Base-by-base conservation (phyloP, 202 grass and related monocot genomes). In the Setaria viridis region DNA sequence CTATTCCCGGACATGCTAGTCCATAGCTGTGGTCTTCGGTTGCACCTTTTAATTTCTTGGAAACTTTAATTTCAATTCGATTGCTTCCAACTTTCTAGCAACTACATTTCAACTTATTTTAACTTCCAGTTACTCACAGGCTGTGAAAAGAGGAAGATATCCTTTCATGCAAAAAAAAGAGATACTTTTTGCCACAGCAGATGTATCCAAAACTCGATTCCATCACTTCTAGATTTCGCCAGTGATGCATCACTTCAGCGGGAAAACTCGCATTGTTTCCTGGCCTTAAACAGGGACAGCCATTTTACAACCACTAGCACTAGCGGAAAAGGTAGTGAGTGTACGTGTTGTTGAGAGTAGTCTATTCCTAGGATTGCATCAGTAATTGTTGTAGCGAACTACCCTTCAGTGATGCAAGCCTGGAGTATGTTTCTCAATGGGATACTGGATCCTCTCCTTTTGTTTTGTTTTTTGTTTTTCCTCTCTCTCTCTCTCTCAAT, bases 301-400 rank as follows among this genome's bases (percentile, higher is more conserved):
- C 59, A 80, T 80, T 50, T 85, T 63, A n/a, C 39, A 79, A 66
- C 80, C 29, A 58, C 81, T 67, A 16, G 29, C 81, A 84, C 81
- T 41, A n/a, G 42, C 43, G 3, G 33, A 9, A 60, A 60, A 19
- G 34, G 11, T 59, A n/a, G 6, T 29, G 73, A 73, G 11, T 74
- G 11, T 74, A 74, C 2, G 48, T 5, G 54, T 45, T 67, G 12
- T 55, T 41, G 29, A 41, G 14, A 65, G 1, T 53, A 43, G 14
- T 67, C 33, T 67, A 75, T 74, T 74, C 7, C 12, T 50, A 64
- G 1, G 67, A 82, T 49, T 62, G 41, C 67, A 48, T 53, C 48
- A 43, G 78, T 74, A 54, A 29, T 74, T 35, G 70, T 74, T 74
- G 71, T 30, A 9, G 32, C 13, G 19, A 49, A 62, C 51, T 11